Evolutionary conservation across 2,329 filamentous ascomycete genomes (phyloP).

Genomic region (Penicillium sp.): DNA sequence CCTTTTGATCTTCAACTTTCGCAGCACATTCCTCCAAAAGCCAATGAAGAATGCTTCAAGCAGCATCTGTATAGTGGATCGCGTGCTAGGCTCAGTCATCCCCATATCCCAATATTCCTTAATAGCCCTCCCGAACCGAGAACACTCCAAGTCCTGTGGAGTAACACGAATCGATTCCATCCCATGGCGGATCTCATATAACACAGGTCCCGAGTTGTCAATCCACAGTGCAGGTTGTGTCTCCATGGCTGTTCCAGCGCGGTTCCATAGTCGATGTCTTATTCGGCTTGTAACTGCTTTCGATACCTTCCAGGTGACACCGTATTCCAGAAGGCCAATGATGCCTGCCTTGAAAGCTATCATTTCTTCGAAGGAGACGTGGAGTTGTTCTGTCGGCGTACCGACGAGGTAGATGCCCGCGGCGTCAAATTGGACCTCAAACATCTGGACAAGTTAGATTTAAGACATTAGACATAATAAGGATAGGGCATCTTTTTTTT

Average conservation of each 20-base stretch:
- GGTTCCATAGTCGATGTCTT: slow-evolving; percentile 16
- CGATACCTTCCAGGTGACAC: slow-evolving; percentile 17
- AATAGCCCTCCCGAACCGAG: slow-evolving; percentile 16
- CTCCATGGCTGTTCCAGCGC: slow-evolving; percentile 3
- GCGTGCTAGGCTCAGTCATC: background rate
- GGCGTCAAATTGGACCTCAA: slow-evolving; percentile 22
- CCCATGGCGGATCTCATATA: slow-evolving; percentile 20
- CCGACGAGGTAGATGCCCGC: slow-evolving; percentile 23
- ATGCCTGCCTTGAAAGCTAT: slow-evolving; percentile 17
- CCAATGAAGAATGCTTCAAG: slow-evolving; percentile 17
- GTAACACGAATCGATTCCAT: slow-evolving; percentile 12
- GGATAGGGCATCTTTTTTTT: background rate
- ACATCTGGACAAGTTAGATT: slow-evolving; percentile 4
- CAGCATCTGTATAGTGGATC: slow-evolving; percentile 10
- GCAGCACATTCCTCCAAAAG: slow-evolving; percentile 9
- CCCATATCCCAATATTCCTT: slow-evolving; percentile 21
- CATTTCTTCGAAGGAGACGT: slow-evolving; percentile 22
- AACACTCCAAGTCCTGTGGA: slow-evolving; percentile 14
- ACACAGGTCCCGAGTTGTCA: slow-evolving; percentile 18
- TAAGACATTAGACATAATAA: background rate
- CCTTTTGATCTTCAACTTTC: slow-evolving; percentile 3
- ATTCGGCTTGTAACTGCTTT: slow-evolving; percentile 8
- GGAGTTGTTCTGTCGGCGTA: slow-evolving; percentile 18
- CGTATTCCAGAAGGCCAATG: slow-evolving; percentile 21
- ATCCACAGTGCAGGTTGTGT: slow-evolving; percentile 16